phyloP scores from a whole-genome alignment of 2,329 filamentous ascomycete genomes.

The Penicillium sp. region DNA sequence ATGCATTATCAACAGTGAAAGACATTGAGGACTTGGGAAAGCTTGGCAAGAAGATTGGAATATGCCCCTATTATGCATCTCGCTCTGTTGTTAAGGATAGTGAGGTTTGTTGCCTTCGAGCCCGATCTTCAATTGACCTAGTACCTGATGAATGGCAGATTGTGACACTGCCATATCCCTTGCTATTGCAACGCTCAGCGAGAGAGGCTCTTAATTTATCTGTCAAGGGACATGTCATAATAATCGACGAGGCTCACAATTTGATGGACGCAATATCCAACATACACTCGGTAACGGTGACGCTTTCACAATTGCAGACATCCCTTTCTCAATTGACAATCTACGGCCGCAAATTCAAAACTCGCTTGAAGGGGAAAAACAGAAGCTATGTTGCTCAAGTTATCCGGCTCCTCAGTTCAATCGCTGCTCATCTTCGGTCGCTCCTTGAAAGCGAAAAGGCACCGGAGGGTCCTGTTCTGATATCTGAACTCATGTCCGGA shows the following conservation, averaged over 20 bases:
- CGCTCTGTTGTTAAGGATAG: conserved; percentile 68
- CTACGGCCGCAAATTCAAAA: conserved; percentile 82
- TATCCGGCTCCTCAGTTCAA: conserved; percentile 69
- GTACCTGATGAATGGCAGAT: conserved; percentile 54
- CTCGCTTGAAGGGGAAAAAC: conserved; percentile 80
- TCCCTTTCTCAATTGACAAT: conserved; percentile 66
- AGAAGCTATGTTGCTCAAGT: conserved; percentile 83
- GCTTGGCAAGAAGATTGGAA: conserved; percentile 65
- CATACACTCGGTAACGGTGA: conserved; percentile 72
- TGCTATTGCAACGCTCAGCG: conserved; percentile 77
- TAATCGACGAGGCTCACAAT: conserved; percentile 96
- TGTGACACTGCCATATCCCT: conserved; percentile 84
- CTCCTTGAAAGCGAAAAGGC: conserved; percentile 31
- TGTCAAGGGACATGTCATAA: conserved; percentile 75
- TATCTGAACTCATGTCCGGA: conserved; percentile 63
- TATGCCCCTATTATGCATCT: conserved; percentile 97
- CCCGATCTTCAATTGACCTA: no score
- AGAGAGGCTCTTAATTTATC: conserved; percentile 80
- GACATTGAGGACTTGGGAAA: conserved; percentile 86
- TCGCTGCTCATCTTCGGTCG: conserved; percentile 58
- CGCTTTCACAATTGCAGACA: conserved; percentile 61
- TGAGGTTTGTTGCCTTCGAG: conserved; percentile 46
- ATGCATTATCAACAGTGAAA: conserved; percentile 69
- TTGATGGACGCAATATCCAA: conserved; percentile 88
- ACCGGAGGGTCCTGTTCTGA: conserved; percentile 59